Conservation (phyloP, 257 asterid genomes). For the Solanum pennellii region DNA sequence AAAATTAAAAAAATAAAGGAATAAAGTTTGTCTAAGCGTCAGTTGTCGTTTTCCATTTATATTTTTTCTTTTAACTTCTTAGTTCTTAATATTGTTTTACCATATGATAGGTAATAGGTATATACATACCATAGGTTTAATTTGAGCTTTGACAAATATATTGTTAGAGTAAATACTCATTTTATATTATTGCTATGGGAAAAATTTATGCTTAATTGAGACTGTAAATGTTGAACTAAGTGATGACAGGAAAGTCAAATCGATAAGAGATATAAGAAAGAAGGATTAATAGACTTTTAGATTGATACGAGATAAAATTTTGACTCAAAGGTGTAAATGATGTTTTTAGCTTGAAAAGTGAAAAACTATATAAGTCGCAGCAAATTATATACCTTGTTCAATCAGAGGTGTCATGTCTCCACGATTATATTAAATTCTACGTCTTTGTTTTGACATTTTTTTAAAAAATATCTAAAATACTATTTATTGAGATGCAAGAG, state of each 20-base stretch:
- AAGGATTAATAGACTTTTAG: neutral
- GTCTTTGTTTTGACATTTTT: neutral
- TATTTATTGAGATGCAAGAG: neutral
- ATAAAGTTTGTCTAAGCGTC: neutral
- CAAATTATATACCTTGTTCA: neutral
- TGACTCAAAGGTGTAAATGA: neutral
- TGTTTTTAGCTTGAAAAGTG: neutral
- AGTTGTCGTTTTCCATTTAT: neutral
- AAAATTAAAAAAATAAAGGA: neutral
- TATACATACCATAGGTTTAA: neutral
- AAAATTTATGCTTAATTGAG: neutral
- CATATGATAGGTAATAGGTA: neutral
- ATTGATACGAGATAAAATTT: neutral
- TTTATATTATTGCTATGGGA: neutral
- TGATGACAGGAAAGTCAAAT: accelerated
- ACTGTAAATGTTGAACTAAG: neutral
- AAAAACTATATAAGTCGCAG: neutral
- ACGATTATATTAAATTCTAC: neutral
- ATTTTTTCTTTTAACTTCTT: neutral
- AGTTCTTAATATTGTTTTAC: neutral
- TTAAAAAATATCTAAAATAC: neutral
- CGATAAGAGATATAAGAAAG: neutral
- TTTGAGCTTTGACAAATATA: neutral
- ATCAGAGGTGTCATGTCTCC: neutral
- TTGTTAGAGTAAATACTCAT: neutral